Evolutionary conservation across 2,329 filamentous ascomycete genomes (phyloP).

Genomic region (Aotearoamyces nothofagi): DNA sequence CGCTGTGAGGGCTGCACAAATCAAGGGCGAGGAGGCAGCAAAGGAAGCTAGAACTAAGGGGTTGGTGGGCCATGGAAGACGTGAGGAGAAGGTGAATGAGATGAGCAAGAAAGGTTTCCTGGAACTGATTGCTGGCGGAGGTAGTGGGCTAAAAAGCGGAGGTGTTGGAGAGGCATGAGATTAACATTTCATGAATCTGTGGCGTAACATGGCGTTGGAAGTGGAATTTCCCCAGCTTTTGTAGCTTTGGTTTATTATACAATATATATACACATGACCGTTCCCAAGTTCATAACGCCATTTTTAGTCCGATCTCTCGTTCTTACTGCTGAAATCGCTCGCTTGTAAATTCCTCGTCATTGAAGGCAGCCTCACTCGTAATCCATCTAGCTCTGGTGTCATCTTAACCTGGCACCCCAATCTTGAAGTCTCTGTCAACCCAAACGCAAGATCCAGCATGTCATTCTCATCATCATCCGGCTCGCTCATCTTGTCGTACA

Average conservation of each 20-base stretch:
- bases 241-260: not conserved
- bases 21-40: conserved; percentile 69
- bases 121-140: conserved; percentile 64
- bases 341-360: conserved; percentile 96
- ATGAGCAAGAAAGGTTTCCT: conserved; percentile 96
- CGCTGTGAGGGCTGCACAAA: conserved; percentile 81
- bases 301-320: conserved; percentile 5
- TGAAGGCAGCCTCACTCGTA: conserved; percentile 70
- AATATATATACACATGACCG: not conserved
- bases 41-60: conserved; percentile 54
- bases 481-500: conserved; percentile 48
- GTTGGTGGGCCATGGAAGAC: conserved; percentile 61
- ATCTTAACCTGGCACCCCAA: conserved; percentile 50
- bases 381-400: conserved; percentile 75
- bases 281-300: not conserved
- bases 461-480: conserved; percentile 52
- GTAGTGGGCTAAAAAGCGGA: conserved; percentile 42
- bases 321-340: conserved; percentile 60
- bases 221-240: too few relatives aligned
- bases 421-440: conserved; percentile 53
- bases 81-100: conserved; percentile 81
- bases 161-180: conserved; percentile 38
- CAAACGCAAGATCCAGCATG: conserved; percentile 62
- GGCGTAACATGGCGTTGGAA: conserved; percentile 4
- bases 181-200: conserved; percentile 3